phyloP scores from a whole-genome alignment of 106 monocot species.

The Iris macrosiphon region DNA sequence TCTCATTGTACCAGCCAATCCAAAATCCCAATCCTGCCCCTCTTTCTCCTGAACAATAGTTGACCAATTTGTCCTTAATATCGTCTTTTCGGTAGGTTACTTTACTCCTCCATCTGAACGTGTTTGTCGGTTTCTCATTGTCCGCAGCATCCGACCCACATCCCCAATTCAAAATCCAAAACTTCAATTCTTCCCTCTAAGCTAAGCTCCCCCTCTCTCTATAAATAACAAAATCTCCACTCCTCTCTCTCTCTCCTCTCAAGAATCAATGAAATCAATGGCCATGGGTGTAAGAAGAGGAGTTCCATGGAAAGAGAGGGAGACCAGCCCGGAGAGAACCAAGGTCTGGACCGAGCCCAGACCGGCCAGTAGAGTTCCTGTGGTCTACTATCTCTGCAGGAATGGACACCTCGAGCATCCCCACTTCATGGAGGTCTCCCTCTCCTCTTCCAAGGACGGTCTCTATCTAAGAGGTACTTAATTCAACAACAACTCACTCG shows the following conservation, averaged over 20 bases:
- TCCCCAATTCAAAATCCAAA: background rate
- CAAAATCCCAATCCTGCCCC: no score
- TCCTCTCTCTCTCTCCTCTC: background rate
- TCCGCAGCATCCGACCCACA: slow-evolving; percentile 10
- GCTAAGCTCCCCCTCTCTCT: background rate
- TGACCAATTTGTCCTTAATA: background rate
- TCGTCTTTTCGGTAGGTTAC: background rate
- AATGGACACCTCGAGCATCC: slow-evolving; percentile 89
- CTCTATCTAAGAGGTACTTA: slow-evolving; percentile 68
- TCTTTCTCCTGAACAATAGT: no score
- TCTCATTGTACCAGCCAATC: no score
- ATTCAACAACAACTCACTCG: background rate
- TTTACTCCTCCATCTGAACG: background rate
- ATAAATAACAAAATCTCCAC: background rate
- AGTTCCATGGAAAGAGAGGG: slow-evolving; percentile 13
- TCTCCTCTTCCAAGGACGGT: slow-evolving; percentile 41
- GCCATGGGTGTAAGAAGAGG: slow-evolving; percentile 4
- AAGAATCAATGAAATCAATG: no score
- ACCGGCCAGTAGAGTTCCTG: slow-evolving; percentile 42
- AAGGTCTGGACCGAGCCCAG: slow-evolving; percentile 70
- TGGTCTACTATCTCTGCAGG: slow-evolving; percentile 77
- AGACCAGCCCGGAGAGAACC: slow-evolving; percentile 60
- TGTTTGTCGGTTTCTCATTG: slow-evolving; percentile 9
- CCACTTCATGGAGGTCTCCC: slow-evolving; percentile 88
- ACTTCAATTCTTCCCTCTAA: background rate